These are phyloP conservation scores for Linum trigynum DNA, from an alignment of 345 rosid species.

Conservation along the genomic window DNA sequence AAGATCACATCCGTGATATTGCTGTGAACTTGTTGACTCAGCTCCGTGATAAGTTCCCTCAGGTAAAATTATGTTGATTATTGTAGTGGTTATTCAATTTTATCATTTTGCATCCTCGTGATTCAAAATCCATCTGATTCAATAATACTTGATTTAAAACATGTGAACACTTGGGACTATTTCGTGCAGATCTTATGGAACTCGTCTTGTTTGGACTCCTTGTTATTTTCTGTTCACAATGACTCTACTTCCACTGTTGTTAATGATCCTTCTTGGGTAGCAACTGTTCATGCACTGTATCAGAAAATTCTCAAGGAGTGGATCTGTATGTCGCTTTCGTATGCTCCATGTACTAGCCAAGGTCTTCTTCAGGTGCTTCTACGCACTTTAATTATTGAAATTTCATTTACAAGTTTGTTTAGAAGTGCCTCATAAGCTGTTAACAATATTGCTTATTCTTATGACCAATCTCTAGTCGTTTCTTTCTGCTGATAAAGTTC, in stretches of 20 bases:
- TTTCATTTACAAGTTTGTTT: background rate
- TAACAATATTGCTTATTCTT: background rate
- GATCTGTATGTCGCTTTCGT: constrained; percentile 79
- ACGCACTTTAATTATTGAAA: background rate
- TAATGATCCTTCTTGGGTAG: constrained; percentile 84
- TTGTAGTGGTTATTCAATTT: background rate
- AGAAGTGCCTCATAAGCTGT: background rate
- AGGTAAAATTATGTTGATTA: constrained; percentile 38
- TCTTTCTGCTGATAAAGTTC: no score
- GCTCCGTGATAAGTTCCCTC: constrained; percentile 94
- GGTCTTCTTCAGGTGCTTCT: constrained; percentile 86
- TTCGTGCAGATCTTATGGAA: constrained; percentile 86
- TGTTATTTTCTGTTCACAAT: constrained; percentile 69
- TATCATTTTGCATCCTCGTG: background rate
- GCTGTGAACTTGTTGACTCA: constrained; percentile 77
- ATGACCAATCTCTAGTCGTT: no score
- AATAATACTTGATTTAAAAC: background rate
- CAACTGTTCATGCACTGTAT: constrained; percentile 73
- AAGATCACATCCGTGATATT: constrained; percentile 82
- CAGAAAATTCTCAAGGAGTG: constrained; percentile 83
- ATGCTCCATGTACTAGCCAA: constrained; percentile 99
- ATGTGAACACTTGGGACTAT: constrained; percentile 15
- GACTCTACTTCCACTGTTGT: constrained; percentile 57
- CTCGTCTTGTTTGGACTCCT: constrained; percentile 80
- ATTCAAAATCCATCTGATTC: background rate